These are phyloP conservation scores for Apophysomyces elegans DNA, from an alignment of 371 early-diverging fungal species.

Conservation along the genomic window DNA sequence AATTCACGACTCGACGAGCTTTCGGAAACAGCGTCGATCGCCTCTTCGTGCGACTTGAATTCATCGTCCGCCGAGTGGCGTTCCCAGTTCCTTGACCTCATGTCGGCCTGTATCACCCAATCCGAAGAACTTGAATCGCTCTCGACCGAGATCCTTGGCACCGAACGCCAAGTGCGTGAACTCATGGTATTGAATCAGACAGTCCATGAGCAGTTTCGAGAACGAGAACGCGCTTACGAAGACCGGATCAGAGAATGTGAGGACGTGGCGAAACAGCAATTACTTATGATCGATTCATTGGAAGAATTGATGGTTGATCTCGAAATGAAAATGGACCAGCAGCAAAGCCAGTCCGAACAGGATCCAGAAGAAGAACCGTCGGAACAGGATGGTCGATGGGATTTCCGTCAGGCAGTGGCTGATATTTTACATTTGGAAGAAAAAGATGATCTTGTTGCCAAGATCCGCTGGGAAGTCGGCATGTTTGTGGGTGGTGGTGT, in stretches of 20 bases:
- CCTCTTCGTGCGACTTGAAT: constrained; percentile 22
- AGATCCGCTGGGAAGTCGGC: constrained; percentile 50
- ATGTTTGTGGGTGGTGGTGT: constrained; percentile 53
- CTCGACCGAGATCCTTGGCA: constrained; percentile 29
- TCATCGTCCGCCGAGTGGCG: constrained; percentile 29
- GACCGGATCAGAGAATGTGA: constrained; percentile 31
- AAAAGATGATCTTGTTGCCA: constrained; percentile 39
- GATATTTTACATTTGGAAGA: constrained; percentile 40
- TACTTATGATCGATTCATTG: constrained; percentile 30
- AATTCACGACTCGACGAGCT: constrained; percentile 42
- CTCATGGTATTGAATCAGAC: constrained; percentile 20
- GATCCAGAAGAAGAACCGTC: not conserved
- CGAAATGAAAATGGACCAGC: constrained; percentile 29
- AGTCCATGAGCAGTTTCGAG: constrained; percentile 26
- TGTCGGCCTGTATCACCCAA: constrained; percentile 31
- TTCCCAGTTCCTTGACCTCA: constrained; percentile 27
- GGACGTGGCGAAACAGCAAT: constrained; percentile 26
- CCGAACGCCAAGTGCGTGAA: constrained; percentile 32
- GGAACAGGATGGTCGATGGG: constrained; percentile 29
- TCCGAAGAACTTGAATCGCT: constrained; percentile 34
- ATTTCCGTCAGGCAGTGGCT: constrained; percentile 32
- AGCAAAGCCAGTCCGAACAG: not conserved
- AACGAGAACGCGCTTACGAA: constrained; percentile 29
- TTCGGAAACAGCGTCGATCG: constrained; percentile 38
- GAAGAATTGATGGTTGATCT: constrained; percentile 26